phyloP scores from a whole-genome alignment of 108 stramenopile species.

The Fragilariopsis cylindrus region DNA sequence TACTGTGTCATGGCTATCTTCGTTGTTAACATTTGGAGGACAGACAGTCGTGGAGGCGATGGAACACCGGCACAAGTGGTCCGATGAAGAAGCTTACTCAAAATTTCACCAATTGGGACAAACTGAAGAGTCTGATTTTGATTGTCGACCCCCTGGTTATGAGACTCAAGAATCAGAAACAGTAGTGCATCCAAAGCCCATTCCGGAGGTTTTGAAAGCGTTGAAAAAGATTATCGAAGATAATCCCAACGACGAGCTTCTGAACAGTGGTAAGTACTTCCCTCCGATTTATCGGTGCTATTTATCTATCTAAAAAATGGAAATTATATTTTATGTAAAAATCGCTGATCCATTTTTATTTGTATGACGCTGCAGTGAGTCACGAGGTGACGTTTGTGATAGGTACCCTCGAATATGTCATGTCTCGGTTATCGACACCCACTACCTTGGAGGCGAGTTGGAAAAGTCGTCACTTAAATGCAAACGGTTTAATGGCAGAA shows the following conservation, averaged over 20 bases:
- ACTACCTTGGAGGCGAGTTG: conserved; percentile 29
- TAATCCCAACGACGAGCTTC: conserved; percentile 28
- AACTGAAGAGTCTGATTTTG: conserved; percentile 60
- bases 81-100: conserved; percentile 13
- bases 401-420: conserved; percentile 70
- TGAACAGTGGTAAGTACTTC: conserved; percentile 30
- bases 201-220: conserved; percentile 64
- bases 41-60: conserved; percentile 61
- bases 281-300: not conserved
- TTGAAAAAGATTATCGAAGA: conserved; percentile 45
- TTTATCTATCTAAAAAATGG: not conserved
- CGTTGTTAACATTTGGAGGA: conserved; percentile 70
- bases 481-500: conserved; percentile 17
- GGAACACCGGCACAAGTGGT: conserved; percentile 46
- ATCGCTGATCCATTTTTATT: not conserved
- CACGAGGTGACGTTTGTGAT: conserved; percentile 65
- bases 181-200: conserved; percentile 67
- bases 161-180: conserved; percentile 44
- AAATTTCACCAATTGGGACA: conserved; percentile 6
- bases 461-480: conserved; percentile 29
- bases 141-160: conserved; percentile 59
- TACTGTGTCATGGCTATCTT: conserved; percentile 48
- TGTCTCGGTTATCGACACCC: conserved; percentile 56
- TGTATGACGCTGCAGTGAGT: conserved; percentile 33
- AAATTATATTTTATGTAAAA: not conserved